Base-by-base conservation (phyloP, 768 basidiomycete species). In the Lactarius hengduanensis region DNA sequence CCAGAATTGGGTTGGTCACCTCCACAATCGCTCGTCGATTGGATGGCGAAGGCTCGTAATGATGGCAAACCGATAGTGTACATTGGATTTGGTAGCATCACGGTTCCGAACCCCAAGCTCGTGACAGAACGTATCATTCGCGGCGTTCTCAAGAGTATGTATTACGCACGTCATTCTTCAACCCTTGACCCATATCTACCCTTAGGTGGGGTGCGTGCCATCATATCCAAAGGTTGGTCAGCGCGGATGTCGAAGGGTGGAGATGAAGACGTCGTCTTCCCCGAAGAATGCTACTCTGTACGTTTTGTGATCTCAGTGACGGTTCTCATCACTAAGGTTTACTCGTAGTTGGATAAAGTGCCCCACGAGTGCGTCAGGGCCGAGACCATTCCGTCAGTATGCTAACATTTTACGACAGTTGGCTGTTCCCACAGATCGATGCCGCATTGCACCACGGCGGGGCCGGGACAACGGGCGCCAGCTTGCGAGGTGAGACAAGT, bases 1-100 rank as follows among this genome's bases (percentile, higher is more conserved):
- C 81, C 84, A 6, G 88, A 89, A 64, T 73, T 78, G 16, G 78
- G 76, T 45, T 89, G 88, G 88, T 76, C 76, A 7, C 83, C 87
- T 3, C 82, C 86, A 0, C 70, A 77, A 16, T 77, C 76, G 11
- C 78, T 90, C 1, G 60, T 84, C 2, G 76, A 77, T 13, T 90
- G 83, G 76, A 87, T 90, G 77, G 72, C 72, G 34, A 80, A 83
- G 68, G 88, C 88, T 4, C 78, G 81, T 16, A 67, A 66, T 3
- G 86, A 88, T 63, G 76, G 76, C 1, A 86, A 85, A 71, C 78
- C 86, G 0, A 79, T 90, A 56, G 88, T 90, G 3, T 90, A 90
- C 71, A 88, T 90, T 59, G 87, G 87, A 3, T 89, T 89, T 68
- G 88, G 87, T 1, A 86, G 84, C 38, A 87, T 90, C 64, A 87